These are phyloP conservation scores for Striga hermonthica DNA, from an alignment of 305 asterid genomes.

Conservation along the genomic window DNA sequence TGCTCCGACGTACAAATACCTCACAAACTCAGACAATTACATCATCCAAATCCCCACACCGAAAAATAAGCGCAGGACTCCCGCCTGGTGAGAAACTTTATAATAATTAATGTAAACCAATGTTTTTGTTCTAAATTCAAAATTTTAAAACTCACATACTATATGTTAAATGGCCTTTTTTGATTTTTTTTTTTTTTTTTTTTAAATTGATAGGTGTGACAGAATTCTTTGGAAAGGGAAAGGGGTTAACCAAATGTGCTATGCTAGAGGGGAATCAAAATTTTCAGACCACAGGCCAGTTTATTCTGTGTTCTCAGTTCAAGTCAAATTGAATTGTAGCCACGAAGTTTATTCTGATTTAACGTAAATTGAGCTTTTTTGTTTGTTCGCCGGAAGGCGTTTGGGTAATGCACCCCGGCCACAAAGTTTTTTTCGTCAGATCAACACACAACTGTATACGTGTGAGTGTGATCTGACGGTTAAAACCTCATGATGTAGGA, in stretches of 20 bases:
- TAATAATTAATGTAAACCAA: neutral
- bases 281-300: slow-evolving; percentile 91
- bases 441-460: too few relatives aligned
- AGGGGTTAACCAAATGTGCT: slow-evolving; percentile 63
- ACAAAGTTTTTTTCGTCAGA: too few relatives aligned
- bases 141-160: too few relatives aligned
- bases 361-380: too few relatives aligned
- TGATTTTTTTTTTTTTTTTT: too few relatives aligned
- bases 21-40: slow-evolving; percentile 53
- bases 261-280: slow-evolving; percentile 63
- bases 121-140: neutral
- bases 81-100: slow-evolving; percentile 59
- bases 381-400: too few relatives aligned
- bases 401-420: too few relatives aligned
- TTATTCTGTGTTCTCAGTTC: slow-evolving; percentile 51
- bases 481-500: too few relatives aligned
- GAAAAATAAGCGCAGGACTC: slow-evolving; percentile 60
- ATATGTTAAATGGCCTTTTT: too few relatives aligned
- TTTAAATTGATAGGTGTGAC: slow-evolving; percentile 66
- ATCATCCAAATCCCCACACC: slow-evolving; percentile 46
- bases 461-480: too few relatives aligned
- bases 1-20: slow-evolving; percentile 83
- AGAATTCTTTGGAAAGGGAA: slow-evolving; percentile 80
- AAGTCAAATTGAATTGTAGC: too few relatives aligned
- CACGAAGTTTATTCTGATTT: too few relatives aligned